Percentiles rank a stretch among this genome's conserved stretches.
These are phyloP conservation scores for Ustilago nuda DNA, from an alignment of 1,284 basidiomycete species.

Conservation along the genomic window DNA sequence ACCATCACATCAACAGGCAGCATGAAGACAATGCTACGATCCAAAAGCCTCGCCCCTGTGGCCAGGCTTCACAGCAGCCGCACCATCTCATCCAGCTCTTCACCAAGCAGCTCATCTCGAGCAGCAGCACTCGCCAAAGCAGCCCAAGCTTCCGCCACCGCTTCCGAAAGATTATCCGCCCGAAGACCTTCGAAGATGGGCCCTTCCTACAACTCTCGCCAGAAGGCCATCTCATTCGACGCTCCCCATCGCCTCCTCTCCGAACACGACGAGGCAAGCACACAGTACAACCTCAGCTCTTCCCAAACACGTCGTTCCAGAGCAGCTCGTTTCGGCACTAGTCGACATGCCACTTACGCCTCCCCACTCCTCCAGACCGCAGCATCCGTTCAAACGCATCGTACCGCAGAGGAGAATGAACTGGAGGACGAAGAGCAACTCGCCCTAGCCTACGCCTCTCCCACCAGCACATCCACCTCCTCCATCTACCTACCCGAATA, in stretches of 20 bases:
- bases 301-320: conserved; percentile 44
- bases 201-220: conserved; percentile 18
- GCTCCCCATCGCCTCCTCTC: conserved; percentile 3
- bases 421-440: conserved; percentile 22
- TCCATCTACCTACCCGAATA: conserved; percentile 47
- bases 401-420: conserved; percentile 4
- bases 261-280: conserved; percentile 14
- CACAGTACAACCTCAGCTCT: conserved; percentile 38
- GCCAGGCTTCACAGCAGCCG: conserved; percentile 8
- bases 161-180: conserved; percentile 28
- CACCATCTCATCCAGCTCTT: conserved; percentile 20
- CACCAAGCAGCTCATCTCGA: conserved; percentile 23
- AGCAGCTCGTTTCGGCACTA: conserved; percentile 44
- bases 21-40: conserved; percentile 26
- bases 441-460: conserved; percentile 28
- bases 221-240: conserved; percentile 19
- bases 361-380: not conserved
- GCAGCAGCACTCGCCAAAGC: conserved; percentile 46
- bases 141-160: conserved; percentile 36
- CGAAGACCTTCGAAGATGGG: conserved; percentile 27
- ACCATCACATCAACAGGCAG: not conserved
- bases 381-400: not conserved
- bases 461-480: conserved; percentile 32
- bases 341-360: conserved; percentile 22
- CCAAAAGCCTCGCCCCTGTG: not conserved